Evolutionary conservation across 371 early-diverging fungal genomes (phyloP).

Genomic region (Rhizomucor miehei): DNA sequence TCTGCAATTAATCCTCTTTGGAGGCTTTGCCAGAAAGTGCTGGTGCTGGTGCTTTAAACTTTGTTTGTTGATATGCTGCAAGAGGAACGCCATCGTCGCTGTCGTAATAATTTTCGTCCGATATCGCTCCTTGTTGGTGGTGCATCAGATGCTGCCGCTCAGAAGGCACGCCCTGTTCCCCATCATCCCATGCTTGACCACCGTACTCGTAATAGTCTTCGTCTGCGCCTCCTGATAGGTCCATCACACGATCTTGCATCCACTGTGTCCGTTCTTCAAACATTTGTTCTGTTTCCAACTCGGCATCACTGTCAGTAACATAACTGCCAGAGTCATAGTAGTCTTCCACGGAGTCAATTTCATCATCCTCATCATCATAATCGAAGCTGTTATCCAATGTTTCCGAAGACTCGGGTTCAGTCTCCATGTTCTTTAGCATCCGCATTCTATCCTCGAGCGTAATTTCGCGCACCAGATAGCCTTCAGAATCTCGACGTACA

Average conservation of each 20-base stretch:
- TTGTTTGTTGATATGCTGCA: background rate
- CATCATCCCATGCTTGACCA: background rate
- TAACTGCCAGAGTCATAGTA: constrained; percentile 39
- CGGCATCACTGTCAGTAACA: constrained; percentile 20
- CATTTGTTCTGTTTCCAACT: constrained; percentile 14
- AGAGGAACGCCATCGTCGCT: background rate
- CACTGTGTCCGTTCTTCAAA: background rate
- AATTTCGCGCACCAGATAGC: constrained; percentile 45
- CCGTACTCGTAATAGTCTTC: background rate
- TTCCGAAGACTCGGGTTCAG: no score
- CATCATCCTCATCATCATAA: background rate
- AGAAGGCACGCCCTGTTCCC: background rate
- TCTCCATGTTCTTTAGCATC: constrained; percentile 10
- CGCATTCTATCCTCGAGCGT: constrained; percentile 27
- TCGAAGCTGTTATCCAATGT: background rate
- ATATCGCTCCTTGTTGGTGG: background rate
- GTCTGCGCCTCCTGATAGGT: background rate
- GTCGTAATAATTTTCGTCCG: background rate
- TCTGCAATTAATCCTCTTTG: background rate
- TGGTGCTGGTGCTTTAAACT: background rate
- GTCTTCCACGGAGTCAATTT: constrained; percentile 8
- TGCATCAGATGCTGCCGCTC: background rate
- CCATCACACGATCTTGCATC: constrained; percentile 1
- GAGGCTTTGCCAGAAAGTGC: background rate
- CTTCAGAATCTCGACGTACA: constrained; percentile 55